A percentile compares a stretch with the other conserved stretches of the same genome.
These are phyloP conservation scores for Pseudogymnoascus sp. DNA, from an alignment of 2,329 filamentous ascomycete genomes.

Conservation along the genomic window DNA sequence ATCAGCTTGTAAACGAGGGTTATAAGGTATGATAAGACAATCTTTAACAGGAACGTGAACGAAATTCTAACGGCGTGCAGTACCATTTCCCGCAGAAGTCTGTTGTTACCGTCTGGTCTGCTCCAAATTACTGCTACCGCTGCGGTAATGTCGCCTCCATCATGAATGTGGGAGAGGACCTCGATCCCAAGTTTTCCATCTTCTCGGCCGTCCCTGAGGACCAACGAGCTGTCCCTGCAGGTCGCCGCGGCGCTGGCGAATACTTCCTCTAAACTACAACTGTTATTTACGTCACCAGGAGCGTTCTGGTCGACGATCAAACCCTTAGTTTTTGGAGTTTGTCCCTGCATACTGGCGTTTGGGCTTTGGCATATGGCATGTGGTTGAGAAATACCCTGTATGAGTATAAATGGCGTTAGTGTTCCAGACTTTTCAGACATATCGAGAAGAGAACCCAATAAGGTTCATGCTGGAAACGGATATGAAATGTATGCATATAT, in stretches of 20 bases:
- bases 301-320: slow-evolving; percentile 3
- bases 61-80: slow-evolving; percentile 38
- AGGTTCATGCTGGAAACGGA: neutral
- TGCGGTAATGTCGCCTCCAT: slow-evolving; percentile 61
- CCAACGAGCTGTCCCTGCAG: slow-evolving; percentile 70
- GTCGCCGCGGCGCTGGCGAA: slow-evolving; percentile 59
- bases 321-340: slow-evolving; percentile 8
- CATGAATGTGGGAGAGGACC: slow-evolving; percentile 80
- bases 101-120: slow-evolving; percentile 69
- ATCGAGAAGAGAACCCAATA: neutral
- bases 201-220: slow-evolving; percentile 87
- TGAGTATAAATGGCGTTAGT: slow-evolving; percentile 13
- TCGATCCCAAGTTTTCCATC: slow-evolving; percentile 87
- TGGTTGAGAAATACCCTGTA: slow-evolving; percentile 13
- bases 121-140: slow-evolving; percentile 43
- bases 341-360: slow-evolving; percentile 12
- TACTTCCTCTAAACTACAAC: slow-evolving; percentile 54
- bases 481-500: slow-evolving; percentile 11
- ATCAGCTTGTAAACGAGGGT: slow-evolving; percentile 71
- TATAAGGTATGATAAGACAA: slow-evolving; percentile 50
- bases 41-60: neutral
- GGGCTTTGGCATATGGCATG: slow-evolving; percentile 13
- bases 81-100: slow-evolving; percentile 95
- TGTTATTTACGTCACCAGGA: slow-evolving; percentile 9
- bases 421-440: neutral